Evolutionary conservation across 805 yeast species (phyloP).

Genomic region (Clavispora fructus): DNA sequence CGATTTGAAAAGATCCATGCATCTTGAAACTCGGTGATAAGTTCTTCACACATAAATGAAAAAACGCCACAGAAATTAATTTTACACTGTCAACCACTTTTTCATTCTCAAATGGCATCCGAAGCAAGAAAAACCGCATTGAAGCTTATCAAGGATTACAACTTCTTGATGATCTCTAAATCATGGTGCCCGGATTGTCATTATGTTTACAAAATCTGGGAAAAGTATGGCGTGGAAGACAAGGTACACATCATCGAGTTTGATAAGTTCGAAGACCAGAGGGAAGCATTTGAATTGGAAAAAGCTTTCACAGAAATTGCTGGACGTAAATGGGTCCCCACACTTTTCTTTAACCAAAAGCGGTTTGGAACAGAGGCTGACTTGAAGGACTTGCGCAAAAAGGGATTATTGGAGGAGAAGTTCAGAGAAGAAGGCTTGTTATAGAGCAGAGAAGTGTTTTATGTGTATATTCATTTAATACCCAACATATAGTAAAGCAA

Average conservation of each 20-base stretch:
- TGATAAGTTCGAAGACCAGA: conserved; percentile 44
- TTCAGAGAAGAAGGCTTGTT: conserved; percentile 17
- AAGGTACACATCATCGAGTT: conserved; percentile 56
- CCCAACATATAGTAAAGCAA: too few species aligned
- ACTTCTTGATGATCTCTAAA: conserved; percentile 52
- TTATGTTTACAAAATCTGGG: conserved; percentile 54
- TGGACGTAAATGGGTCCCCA: conserved; percentile 66
- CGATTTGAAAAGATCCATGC: neutral
- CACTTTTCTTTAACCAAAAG: conserved; percentile 56
- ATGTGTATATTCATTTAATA: too few species aligned
- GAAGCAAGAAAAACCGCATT: neutral
- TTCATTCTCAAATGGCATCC: neutral
- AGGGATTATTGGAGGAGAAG: conserved; percentile 26
- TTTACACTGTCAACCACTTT: neutral
- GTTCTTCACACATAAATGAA: neutral
- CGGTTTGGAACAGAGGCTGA: conserved; percentile 55
- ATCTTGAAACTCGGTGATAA: neutral
- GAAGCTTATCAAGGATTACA: neutral
- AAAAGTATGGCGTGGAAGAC: conserved; percentile 44
- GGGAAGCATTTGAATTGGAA: conserved; percentile 50
- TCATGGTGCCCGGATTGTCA: conserved; percentile 80
- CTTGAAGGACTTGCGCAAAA: conserved; percentile 33
- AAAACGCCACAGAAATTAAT: neutral
- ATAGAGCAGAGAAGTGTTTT: neutral
- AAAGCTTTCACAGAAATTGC: conserved; percentile 51